These are phyloP conservation scores for Chamaenerion angustifolium DNA, from an alignment of 345 rosid species.

Conservation along the genomic window DNA sequence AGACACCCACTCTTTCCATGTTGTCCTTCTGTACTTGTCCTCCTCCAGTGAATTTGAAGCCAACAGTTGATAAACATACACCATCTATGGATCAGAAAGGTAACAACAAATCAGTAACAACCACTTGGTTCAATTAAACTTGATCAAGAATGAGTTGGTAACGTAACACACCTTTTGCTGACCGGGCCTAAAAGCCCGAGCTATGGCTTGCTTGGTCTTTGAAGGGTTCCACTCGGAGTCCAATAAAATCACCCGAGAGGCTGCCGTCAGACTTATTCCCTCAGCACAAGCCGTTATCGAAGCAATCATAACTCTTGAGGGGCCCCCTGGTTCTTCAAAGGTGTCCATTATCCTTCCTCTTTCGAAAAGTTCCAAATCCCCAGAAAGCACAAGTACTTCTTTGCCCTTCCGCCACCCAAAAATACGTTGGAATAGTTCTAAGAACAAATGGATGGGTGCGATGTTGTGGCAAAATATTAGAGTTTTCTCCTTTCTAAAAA, in stretches of 20 bases:
- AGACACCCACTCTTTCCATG: slow-evolving; percentile 98
- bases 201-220: slow-evolving; percentile 89
- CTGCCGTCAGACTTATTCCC: slow-evolving; percentile 93
- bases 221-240: slow-evolving; percentile 96
- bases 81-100: slow-evolving; percentile 6
- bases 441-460: slow-evolving; percentile 61
- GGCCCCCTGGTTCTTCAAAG: slow-evolving; percentile 60
- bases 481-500: slow-evolving; percentile 58
- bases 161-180: slow-evolving; percentile 43
- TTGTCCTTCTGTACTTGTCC: slow-evolving; percentile 77
- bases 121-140: too few species aligned
- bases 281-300: slow-evolving; percentile 95
- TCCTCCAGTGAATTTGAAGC: slow-evolving; percentile 73
- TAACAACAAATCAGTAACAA: too few species aligned
- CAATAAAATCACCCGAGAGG: slow-evolving; percentile 69
- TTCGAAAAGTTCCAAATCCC: slow-evolving; percentile 81
- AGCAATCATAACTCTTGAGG: slow-evolving; percentile 55
- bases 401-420: slow-evolving; percentile 66
- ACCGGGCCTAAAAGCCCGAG: slow-evolving; percentile 83
- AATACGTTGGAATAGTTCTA: slow-evolving; percentile 51
- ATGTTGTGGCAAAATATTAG: slow-evolving; percentile 88
- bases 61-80: slow-evolving; percentile 81
- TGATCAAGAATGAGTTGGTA: too few species aligned
- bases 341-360: slow-evolving; percentile 71
- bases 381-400: slow-evolving; percentile 64